phyloP scores from a whole-genome alignment of 306 rosid species.

The Dicorynia guianensis region DNA sequence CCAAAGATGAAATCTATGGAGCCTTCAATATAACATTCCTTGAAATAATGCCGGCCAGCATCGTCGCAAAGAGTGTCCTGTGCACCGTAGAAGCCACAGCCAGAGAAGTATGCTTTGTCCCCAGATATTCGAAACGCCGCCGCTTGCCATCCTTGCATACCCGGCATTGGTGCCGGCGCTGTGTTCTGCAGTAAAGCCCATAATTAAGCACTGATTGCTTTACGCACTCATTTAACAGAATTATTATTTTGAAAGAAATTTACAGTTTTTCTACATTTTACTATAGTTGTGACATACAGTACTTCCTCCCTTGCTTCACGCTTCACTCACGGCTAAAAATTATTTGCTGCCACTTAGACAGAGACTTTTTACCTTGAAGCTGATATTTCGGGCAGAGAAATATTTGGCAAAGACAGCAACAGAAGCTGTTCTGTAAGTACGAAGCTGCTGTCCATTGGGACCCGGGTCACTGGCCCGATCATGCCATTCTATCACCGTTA shows the following conservation, averaged over 20 bases:
- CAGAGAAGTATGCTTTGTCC: constrained; percentile 88
- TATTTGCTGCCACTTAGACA: background rate
- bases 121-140: constrained; percentile 83
- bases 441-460: constrained; percentile 81
- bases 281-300: too few relatives aligned
- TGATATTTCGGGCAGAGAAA: constrained; percentile 86
- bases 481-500: constrained; percentile 92
- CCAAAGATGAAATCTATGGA: constrained; percentile 95
- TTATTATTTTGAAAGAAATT: too few relatives aligned
- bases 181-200: constrained; percentile 63
- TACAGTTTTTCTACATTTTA: too few relatives aligned
- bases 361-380: constrained; percentile 67
- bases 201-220: too few relatives aligned
- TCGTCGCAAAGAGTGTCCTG: constrained; percentile 94
- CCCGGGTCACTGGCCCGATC: constrained; percentile 89
- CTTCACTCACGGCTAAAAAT: too few relatives aligned
- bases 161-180: constrained; percentile 94
- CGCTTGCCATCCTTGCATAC: constrained; percentile 96
- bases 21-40: constrained; percentile 86
- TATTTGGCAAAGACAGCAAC: constrained; percentile 76
- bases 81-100: constrained; percentile 86
- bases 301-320: too few relatives aligned
- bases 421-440: constrained; percentile 92
- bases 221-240: too few relatives aligned
- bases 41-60: constrained; percentile 95